Conservation (phyloP, 2,329 filamentous ascomycete genomes). For the Epichloe gansuensis region DNA sequence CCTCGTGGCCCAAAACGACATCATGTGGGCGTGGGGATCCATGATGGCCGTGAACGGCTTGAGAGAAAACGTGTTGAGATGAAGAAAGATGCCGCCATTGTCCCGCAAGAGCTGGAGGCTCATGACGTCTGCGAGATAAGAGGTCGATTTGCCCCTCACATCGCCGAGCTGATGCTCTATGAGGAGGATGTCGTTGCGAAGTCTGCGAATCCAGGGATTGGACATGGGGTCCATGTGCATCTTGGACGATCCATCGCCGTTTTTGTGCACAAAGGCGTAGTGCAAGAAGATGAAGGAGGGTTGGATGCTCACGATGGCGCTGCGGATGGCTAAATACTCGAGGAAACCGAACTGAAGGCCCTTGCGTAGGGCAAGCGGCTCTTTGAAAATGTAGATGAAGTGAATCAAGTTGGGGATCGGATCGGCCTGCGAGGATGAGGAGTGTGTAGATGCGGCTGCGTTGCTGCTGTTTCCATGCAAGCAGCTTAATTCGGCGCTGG, state of each 20-base stretch:
- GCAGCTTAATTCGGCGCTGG: conserved; percentile 7
- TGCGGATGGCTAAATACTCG: conserved; percentile 9
- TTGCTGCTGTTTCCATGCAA: conserved; percentile 2
- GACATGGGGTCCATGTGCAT: background rate
- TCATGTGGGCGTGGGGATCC: conserved; percentile 4
- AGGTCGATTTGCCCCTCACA: background rate
- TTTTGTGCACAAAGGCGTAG: conserved; percentile 2
- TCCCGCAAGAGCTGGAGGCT: conserved; percentile 8
- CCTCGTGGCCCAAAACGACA: conserved; percentile 8
- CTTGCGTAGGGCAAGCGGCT: conserved; percentile 2
- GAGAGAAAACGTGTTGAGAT: conserved; percentile 7
- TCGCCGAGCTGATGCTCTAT: conserved; percentile 3
- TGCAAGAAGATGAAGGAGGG: conserved; percentile 4
- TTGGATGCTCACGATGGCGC: conserved; percentile 8
- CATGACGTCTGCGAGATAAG: conserved; percentile 5
- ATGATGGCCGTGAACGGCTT: conserved; percentile 6
- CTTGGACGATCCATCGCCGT: conserved; percentile 1
- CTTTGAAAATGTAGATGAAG: conserved; percentile 8
- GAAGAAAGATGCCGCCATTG: conserved; percentile 9
- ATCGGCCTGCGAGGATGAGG: background rate
- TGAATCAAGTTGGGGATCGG: conserved; percentile 9
- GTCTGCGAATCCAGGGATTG: conserved; percentile 8
- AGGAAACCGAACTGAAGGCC: conserved; percentile 8
- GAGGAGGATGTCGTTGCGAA: conserved; percentile 5
- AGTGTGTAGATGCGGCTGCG: background rate